Evolutionary conservation across 73 alveolate species (phyloP).

Genomic region (Uronychia setigera): DNA sequence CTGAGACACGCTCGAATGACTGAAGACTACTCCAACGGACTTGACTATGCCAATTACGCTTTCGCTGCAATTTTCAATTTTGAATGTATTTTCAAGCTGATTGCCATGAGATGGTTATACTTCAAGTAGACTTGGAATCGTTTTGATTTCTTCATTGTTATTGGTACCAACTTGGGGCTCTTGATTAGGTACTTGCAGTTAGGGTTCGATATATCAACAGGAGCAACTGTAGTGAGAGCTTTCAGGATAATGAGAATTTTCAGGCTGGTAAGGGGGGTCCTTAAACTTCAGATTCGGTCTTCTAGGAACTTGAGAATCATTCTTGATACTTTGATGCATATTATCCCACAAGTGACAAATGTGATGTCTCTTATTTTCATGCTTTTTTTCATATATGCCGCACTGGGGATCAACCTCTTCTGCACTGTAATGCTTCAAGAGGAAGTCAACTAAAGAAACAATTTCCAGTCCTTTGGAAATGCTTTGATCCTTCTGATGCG

Average conservation of each 20-base stretch:
- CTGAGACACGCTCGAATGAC: conserved; percentile 35
- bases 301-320: conserved; percentile 42
- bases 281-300: conserved; percentile 4
- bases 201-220: conserved; percentile 37
- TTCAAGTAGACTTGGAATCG: conserved; percentile 33
- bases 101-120: conserved; percentile 22
- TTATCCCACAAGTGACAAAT: conserved; percentile 70
- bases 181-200: conserved; percentile 59
- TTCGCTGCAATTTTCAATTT: conserved; percentile 45
- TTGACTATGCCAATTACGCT: conserved; percentile 26
- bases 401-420: conserved; percentile 57
- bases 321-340: conserved; percentile 47
- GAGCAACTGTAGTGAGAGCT: conserved; percentile 60
- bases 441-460: conserved; percentile 9
- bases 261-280: conserved; percentile 21
- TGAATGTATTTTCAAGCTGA: conserved; percentile 36
- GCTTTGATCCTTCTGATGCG: conserved; percentile 31
- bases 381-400: conserved; percentile 48
- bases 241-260: conserved; percentile 57
- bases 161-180: conserved; percentile 78
- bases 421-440: conserved; percentile 24
- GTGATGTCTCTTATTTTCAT: conserved; percentile 56
- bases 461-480: conserved; percentile 26
- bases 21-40: background rate
- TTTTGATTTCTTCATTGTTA: conserved; percentile 24